Base-by-base conservation (phyloP, 306 rosid species). In the Vicia villosa region DNA sequence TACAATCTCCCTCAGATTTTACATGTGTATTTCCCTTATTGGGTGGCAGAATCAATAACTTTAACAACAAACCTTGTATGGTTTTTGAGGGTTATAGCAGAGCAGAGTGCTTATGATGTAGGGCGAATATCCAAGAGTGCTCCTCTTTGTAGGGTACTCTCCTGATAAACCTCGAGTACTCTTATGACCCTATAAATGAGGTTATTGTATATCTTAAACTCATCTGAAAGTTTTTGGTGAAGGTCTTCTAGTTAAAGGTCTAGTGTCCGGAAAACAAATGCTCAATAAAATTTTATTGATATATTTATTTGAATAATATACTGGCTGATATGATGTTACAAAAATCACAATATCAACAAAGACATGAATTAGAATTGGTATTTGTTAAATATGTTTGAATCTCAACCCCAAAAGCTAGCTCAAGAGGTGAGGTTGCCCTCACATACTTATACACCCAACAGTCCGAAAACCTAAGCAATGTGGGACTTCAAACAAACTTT, bases 1-100 rank as follows among this genome's bases (percentile, higher is more conserved):
- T 41, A 11, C 46, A 41, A 41, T 41, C 46, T 41, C 36, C 36
- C 46, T 41, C 15, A 12, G 46, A 41, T 41, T 41, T n/a, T n/a
- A n/a, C n/a, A 28, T 40, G n/a, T 10, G 45, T 40, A 40, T 40
- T n/a, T 10, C 45, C 45, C 45, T 40, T 40, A 40, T 40, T 40
- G 45, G 45, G 54, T 22, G 51, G 54, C 19, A 22, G 34, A 37
- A 22, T 64, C 37, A 19, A 52, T 52, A 59, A 68, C 11, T 49
- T 17, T 32, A 16, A 5, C 47, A 11, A 9, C 61, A 41, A 67
- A 67, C 32, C 72, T 67, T 49, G 61, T 59, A 32, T 63, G 32
- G 21, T 19, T 52, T 52, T 52, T 20, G 12, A 4, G 58, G 32
- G 6, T 20, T 52, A 52, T 52, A 41, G 46, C 46, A 41, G 46